Percentiles rank a stretch among this genome's conserved stretches.
Conservation (phyloP, 495 filamentous ascomycete species). For the Choiromyces venosus region DNA sequence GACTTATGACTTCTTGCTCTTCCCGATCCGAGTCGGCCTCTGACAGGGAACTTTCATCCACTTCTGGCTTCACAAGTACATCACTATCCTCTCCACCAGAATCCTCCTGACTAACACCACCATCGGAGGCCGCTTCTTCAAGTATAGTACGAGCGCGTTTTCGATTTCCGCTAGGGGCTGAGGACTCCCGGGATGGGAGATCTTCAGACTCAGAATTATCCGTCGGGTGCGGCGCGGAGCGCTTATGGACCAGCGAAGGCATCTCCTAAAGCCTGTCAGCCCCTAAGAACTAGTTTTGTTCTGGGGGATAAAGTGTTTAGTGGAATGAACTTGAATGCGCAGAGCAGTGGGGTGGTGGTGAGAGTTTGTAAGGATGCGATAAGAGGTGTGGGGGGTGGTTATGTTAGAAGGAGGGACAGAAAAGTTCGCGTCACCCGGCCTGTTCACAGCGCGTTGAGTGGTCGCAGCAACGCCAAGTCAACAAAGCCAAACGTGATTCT, state of each 20-base stretch:
- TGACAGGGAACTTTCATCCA: conserved; percentile 21
- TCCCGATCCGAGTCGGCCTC: conserved; percentile 27
- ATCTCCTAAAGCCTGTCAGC: conserved; percentile 3
- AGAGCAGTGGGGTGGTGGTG: background rate
- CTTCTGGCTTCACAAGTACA: conserved; percentile 19
- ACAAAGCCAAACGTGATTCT: background rate
- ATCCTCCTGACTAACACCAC: conserved; percentile 5
- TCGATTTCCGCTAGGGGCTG: conserved; percentile 9
- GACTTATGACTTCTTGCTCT: conserved; percentile 31
- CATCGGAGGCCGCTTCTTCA: conserved; percentile 3
- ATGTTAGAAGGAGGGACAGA: background rate
- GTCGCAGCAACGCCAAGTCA: background rate
- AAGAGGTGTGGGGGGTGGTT: background rate
- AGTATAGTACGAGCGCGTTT: conserved; percentile 25
- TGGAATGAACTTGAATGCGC: background rate
- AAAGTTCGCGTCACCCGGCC: background rate
- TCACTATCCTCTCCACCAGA: conserved; percentile 13
- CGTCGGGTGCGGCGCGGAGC: background rate
- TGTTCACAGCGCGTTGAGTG: background rate
- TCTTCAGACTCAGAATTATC: background rate
- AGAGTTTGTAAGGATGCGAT: background rate
- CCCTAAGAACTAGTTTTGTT: background rate
- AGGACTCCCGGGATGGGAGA: background rate
- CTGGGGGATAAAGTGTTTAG: background rate
- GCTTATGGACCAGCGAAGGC: conserved; percentile 28